These are phyloP conservation scores for Albifimbria verrucaria DNA, from an alignment of 2,329 filamentous ascomycete genomes.

Conservation along the genomic window DNA sequence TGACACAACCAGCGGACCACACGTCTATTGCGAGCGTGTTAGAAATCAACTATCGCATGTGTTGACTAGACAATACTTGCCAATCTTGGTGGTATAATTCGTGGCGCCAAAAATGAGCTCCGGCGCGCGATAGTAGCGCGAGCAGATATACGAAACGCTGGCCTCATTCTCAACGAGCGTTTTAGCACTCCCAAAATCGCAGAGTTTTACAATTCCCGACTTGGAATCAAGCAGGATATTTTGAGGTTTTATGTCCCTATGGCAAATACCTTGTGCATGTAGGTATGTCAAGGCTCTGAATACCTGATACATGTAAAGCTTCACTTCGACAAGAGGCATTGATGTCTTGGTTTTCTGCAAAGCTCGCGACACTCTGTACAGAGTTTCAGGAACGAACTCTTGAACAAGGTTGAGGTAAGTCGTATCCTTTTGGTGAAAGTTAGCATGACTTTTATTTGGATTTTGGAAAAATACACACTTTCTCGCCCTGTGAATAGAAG, in stretches of 20 bases:
- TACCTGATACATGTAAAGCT: slow-evolving; percentile 99
- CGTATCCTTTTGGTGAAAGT: slow-evolving; percentile 74
- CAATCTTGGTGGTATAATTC: slow-evolving; percentile 99
- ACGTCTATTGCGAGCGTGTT: slow-evolving; percentile 74
- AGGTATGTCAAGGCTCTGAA: slow-evolving; percentile 98
- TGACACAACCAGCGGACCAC: slow-evolving; percentile 98
- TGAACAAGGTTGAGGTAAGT: slow-evolving; percentile 98
- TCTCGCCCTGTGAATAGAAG: slow-evolving; percentile 98
- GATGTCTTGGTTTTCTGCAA: slow-evolving; percentile 99
- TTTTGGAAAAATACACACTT: slow-evolving; percentile 54
- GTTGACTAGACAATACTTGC: slow-evolving; percentile 50
- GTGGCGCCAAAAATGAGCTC: slow-evolving; percentile 98
- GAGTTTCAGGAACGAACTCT: slow-evolving; percentile 96
- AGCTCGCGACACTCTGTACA: slow-evolving; percentile 95
- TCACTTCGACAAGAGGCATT: slow-evolving; percentile 98
- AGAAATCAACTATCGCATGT: slow-evolving; percentile 1
- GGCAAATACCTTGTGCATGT: slow-evolving; percentile 98
- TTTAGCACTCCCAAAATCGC: slow-evolving; percentile 98
- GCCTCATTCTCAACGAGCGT: slow-evolving; percentile 98
- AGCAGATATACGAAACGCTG: slow-evolving; percentile 99
- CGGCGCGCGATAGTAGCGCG: slow-evolving; percentile 94
- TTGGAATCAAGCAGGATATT: slow-evolving; percentile 90
- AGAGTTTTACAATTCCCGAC: slow-evolving; percentile 91
- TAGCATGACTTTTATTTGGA: slow-evolving; percentile 1
- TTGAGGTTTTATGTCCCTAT: slow-evolving; percentile 98